phyloP scores from a whole-genome alignment of 257 asterid genomes.

The Gentiana macrophylla region DNA sequence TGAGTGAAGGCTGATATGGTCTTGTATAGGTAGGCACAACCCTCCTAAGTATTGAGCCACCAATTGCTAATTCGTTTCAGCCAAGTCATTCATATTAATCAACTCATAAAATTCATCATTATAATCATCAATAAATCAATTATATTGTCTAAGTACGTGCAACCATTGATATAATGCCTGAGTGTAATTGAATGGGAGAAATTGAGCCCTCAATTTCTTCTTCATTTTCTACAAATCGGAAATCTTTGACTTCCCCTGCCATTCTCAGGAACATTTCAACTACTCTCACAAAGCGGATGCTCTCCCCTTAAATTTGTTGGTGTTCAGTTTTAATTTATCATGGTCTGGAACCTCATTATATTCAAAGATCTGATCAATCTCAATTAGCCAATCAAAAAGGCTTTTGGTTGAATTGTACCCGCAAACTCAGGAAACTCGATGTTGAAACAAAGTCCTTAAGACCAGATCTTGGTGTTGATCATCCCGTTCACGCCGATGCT shows the following conservation, averaged over 20 bases:
- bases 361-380: not conserved
- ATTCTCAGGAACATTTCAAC: not conserved
- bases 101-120: not conserved
- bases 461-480: too few species aligned
- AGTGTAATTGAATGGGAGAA: slow-evolving; percentile 2
- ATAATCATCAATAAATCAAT: not conserved
- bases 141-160: not conserved
- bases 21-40: not conserved
- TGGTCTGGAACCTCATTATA: not conserved
- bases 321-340: not conserved
- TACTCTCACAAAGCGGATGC: slow-evolving; percentile 5
- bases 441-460: not conserved
- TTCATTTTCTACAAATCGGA: not conserved
- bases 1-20: not conserved
- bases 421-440: not conserved
- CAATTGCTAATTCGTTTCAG: not conserved
- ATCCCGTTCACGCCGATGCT: not conserved
- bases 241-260: slow-evolving; percentile 3
- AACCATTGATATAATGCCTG: not conserved
- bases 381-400: not conserved
- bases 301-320: not conserved
- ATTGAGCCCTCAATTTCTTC: not conserved
- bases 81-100: not conserved
- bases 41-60: not conserved
- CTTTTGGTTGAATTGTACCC: not conserved